Evolutionary conservation across 805 yeast genomes (phyloP).

Genomic region (Hyphopichia homilentoma): DNA sequence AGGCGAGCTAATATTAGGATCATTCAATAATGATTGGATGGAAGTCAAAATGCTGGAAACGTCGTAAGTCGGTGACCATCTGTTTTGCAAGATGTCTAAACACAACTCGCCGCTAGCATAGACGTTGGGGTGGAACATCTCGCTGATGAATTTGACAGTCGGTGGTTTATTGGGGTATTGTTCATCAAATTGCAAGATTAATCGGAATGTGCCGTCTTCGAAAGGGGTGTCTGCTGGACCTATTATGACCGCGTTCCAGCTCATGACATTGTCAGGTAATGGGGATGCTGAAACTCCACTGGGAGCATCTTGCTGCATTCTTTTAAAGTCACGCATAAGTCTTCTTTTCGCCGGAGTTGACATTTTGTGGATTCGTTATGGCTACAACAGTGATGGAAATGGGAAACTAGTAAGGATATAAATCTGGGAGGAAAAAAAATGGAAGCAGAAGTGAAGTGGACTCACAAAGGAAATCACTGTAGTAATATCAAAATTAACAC

Average conservation of each 20-base stretch:
- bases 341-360: conserved; percentile 99
- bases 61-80: conserved; percentile 99
- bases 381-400: no score
- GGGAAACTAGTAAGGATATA: no score
- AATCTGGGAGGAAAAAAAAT: no score
- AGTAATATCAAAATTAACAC: no score
- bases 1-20: conserved; percentile 94
- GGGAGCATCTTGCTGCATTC: conserved; percentile 98
- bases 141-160: conserved; percentile 80
- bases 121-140: conserved; percentile 98
- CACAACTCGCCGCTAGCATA: conserved; percentile 95
- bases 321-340: conserved; percentile 97
- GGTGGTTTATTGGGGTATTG: conserved; percentile 98
- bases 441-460: no score
- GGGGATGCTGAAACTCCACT: conserved; percentile 98
- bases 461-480: no score
- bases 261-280: conserved; percentile 93
- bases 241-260: conserved; percentile 94
- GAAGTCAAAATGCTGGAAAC: conserved; percentile 94
- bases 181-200: conserved; percentile 86
- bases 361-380: no score
- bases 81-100: conserved; percentile 89
- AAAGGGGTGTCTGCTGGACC: conserved; percentile 98
- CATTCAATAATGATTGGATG: conserved; percentile 86
- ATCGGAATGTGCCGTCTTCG: conserved; percentile 94